These are phyloP conservation scores for Leishmania turanica DNA, from an alignment of 208 protist genomes.

Conservation along the genomic window DNA sequence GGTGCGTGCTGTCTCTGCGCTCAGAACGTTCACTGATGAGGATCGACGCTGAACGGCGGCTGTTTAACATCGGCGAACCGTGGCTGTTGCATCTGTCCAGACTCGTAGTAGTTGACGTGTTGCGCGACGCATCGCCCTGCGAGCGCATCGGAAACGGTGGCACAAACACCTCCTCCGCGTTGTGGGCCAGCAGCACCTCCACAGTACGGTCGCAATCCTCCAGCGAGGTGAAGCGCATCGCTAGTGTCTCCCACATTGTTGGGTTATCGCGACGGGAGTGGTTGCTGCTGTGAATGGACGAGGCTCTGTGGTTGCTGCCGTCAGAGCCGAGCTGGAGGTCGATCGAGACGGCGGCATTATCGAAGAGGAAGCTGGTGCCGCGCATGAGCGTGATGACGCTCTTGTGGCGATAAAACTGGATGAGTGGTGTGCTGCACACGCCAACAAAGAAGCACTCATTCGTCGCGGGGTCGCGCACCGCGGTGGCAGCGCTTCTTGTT, in stretches of 20 bases:
- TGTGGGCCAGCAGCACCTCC: slow-evolving; percentile 48
- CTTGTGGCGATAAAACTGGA: slow-evolving; percentile 64
- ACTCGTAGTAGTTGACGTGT: slow-evolving; percentile 23
- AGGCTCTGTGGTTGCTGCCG: neutral
- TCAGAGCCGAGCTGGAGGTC: slow-evolving; percentile 11
- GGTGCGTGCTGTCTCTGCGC: slow-evolving; percentile 7
- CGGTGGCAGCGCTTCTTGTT: slow-evolving; percentile 2
- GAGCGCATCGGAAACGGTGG: slow-evolving; percentile 28
- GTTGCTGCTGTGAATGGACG: slow-evolving; percentile 24
- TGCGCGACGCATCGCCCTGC: slow-evolving; percentile 1
- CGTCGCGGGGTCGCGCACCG: slow-evolving; percentile 17
- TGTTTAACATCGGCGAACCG: slow-evolving; percentile 7
- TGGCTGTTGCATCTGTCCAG: slow-evolving; percentile 31
- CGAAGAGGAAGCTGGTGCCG: slow-evolving; percentile 57
- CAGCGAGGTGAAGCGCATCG: slow-evolving; percentile 42
- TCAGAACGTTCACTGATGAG: slow-evolving; percentile 24
- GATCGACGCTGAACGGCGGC: slow-evolving; percentile 12
- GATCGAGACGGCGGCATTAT: slow-evolving; percentile 58
- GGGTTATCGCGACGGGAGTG: slow-evolving; percentile 39
- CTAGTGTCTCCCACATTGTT: slow-evolving; percentile 50
- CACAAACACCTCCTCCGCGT: slow-evolving; percentile 39
- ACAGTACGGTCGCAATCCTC: slow-evolving; percentile 49
- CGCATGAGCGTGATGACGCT: slow-evolving; percentile 50
- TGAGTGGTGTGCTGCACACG: slow-evolving; percentile 61
- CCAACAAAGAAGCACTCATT: slow-evolving; percentile 66